phyloP scores from a whole-genome alignment of 306 rosid genomes.

The Lagenaria siceraria region DNA sequence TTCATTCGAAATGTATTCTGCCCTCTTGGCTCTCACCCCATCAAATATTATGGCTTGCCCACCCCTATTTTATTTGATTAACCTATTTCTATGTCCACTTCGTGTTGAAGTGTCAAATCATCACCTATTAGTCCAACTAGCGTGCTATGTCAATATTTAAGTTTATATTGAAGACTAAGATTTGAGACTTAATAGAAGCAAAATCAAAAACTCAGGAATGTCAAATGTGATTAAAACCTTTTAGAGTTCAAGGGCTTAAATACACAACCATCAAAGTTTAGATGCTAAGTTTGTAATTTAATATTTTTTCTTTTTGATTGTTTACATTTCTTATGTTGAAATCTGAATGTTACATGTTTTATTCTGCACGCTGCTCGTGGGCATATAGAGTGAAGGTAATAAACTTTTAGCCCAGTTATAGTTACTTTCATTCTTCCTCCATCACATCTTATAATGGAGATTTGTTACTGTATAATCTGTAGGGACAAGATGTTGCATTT shows the following conservation, averaged over 20 bases:
- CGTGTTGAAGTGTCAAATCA: background rate
- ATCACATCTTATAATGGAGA: background rate
- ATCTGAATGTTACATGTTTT: conserved; percentile 27
- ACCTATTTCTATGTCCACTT: background rate
- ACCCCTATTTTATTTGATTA: background rate
- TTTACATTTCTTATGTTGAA: background rate
- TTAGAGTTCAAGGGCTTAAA: background rate
- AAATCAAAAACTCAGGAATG: background rate
- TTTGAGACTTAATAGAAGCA: background rate
- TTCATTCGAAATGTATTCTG: background rate
- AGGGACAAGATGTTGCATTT: conserved; percentile 97
- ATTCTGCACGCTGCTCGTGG: conserved; percentile 21
- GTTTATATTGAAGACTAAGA: background rate
- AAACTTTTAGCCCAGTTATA: conserved; percentile 12
- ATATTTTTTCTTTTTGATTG: background rate
- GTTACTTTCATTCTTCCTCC: background rate
- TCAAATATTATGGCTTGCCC: background rate
- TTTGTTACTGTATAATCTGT: conserved; percentile 18
- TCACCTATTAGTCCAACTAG: background rate
- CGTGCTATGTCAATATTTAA: background rate
- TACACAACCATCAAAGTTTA: background rate
- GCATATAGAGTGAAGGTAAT: conserved; percentile 94
- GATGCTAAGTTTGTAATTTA: background rate
- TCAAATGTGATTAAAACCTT: background rate
- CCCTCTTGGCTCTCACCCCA: background rate